phyloP scores from a whole-genome alignment of 1,284 basidiomycete species.

The Ceratobasidium sp. region DNA sequence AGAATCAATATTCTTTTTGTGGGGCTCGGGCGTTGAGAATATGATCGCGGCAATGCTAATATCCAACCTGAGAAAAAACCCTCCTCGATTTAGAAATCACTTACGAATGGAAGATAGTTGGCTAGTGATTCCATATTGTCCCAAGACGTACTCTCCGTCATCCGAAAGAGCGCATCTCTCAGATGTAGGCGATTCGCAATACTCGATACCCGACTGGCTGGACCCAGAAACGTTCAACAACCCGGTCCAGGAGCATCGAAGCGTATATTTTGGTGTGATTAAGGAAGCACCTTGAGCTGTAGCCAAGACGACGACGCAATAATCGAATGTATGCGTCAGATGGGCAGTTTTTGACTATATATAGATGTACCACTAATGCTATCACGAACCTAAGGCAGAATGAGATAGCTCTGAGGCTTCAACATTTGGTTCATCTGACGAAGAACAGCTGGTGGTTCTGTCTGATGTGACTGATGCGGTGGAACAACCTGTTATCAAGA shows the following conservation, averaged over 20 bases:
- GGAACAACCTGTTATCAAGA: too few relatives aligned
- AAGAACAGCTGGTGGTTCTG: too few relatives aligned
- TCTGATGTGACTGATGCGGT: too few relatives aligned
- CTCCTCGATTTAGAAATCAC: neutral
- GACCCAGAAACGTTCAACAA: neutral
- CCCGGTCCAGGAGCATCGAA: neutral
- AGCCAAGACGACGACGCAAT: too few relatives aligned
- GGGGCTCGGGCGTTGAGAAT: neutral
- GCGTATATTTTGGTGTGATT: neutral
- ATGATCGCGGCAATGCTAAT: neutral
- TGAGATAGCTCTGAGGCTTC: too few relatives aligned
- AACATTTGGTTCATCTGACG: too few relatives aligned
- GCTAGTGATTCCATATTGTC: neutral
- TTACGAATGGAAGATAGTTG: neutral
- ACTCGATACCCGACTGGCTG: neutral
- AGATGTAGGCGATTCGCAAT: neutral
- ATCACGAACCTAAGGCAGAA: too few relatives aligned
- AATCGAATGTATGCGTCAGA: too few relatives aligned
- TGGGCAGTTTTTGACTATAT: too few relatives aligned
- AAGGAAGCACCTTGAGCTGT: too few relatives aligned
- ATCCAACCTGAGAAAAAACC: neutral
- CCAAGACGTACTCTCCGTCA: neutral
- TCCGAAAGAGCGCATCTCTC: neutral
- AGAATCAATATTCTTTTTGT: conserved; percentile 7
- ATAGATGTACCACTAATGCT: too few relatives aligned